phyloP scores from a whole-genome alignment of 768 basidiomycete genomes.

The Leccinum imitatum region DNA sequence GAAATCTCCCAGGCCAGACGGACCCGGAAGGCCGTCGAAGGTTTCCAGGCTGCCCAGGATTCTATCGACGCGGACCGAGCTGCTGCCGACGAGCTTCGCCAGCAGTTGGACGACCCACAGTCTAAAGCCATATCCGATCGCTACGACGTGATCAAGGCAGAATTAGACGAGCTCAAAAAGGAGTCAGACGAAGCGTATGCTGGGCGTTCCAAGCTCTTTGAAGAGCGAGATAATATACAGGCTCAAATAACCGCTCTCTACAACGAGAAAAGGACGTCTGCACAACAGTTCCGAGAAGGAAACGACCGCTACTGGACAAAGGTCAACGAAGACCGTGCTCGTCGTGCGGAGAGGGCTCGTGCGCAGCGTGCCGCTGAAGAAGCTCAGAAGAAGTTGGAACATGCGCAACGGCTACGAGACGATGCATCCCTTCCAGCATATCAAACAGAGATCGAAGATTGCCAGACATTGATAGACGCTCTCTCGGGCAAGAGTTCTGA shows the following conservation, averaged over 20 bases:
- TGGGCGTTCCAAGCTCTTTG: slow-evolving; percentile 76
- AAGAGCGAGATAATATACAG: slow-evolving; percentile 79
- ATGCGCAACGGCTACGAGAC: slow-evolving; percentile 78
- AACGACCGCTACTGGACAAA: slow-evolving; percentile 83
- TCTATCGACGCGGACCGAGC: slow-evolving; percentile 77
- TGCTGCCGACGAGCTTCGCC: slow-evolving; percentile 73
- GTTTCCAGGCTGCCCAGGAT: slow-evolving; percentile 76
- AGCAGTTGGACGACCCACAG: slow-evolving; percentile 89
- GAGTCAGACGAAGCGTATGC: slow-evolving; percentile 85
- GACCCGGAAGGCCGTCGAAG: slow-evolving; percentile 71
- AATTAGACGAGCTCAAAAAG: slow-evolving; percentile 84
- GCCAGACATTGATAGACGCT: slow-evolving; percentile 86
- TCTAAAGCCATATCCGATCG: slow-evolving; percentile 76
- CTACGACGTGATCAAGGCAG: slow-evolving; percentile 77
- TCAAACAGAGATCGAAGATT: slow-evolving; percentile 93
- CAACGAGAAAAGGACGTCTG: slow-evolving; percentile 73
- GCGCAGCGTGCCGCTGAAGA: slow-evolving; percentile 78
- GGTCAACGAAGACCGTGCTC: slow-evolving; percentile 83
- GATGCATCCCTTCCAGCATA: slow-evolving; percentile 90
- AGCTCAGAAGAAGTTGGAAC: slow-evolving; percentile 74
- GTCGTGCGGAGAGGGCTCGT: slow-evolving; percentile 74
- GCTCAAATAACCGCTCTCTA: slow-evolving; percentile 68
- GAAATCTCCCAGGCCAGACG: slow-evolving; percentile 81
- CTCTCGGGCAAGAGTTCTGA: slow-evolving; percentile 67
- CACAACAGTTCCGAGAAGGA: slow-evolving; percentile 70